phyloP scores from a whole-genome alignment of 345 rosid genomes.

The Eucalyptus pauciflora region DNA sequence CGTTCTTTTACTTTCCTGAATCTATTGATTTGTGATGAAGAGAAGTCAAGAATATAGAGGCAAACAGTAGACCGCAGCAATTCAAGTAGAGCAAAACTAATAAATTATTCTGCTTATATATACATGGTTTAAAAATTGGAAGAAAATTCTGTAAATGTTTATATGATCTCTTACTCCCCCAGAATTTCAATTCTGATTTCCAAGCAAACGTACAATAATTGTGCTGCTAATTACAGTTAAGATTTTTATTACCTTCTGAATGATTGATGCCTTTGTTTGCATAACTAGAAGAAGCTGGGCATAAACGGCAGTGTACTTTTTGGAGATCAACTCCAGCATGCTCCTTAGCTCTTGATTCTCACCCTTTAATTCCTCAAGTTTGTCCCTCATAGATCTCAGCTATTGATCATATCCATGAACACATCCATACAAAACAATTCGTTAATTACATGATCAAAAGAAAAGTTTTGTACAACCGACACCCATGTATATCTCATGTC shows the following conservation, averaged over 20 bases:
- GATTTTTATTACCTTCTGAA: neutral
- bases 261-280: neutral
- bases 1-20: neutral
- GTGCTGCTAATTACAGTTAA: neutral
- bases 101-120: neutral
- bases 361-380: neutral
- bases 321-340: neutral
- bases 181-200: neutral
- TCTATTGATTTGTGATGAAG: neutral
- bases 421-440: neutral
- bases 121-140: neutral
- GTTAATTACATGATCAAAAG: neutral
- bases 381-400: neutral
- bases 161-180: neutral
- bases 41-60: neutral
- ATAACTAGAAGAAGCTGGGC: neutral
- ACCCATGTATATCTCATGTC: neutral
- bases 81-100: neutral
- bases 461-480: neutral
- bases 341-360: slow-evolving; percentile 1
- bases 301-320: neutral
- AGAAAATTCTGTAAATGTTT: neutral
- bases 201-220: neutral
- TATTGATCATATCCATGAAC: neutral
- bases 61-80: neutral